Evolutionary conservation across 768 basidiomycete species (phyloP).

Genomic region (Tephrocybe rancida): DNA sequence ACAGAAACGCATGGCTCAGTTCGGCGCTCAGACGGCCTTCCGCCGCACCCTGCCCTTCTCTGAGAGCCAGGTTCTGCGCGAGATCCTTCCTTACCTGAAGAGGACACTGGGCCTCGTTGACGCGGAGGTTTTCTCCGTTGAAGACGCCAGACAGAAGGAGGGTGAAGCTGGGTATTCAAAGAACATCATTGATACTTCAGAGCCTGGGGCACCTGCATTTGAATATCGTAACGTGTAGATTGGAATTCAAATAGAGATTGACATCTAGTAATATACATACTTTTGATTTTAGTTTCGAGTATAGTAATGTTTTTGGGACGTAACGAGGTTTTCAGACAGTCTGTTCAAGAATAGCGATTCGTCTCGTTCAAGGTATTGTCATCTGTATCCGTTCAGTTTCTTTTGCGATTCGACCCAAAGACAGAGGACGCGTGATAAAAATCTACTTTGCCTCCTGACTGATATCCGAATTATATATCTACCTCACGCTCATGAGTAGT

Average conservation of each 20-base stretch:
- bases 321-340: no score
- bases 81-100: slow-evolving; percentile 81
- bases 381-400: no score
- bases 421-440: no score
- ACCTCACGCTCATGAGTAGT: no score
- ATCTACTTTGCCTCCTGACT: no score
- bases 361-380: no score
- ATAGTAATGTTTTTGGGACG: no score
- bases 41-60: slow-evolving; percentile 82
- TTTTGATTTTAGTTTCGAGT: no score
- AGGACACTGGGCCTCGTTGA: slow-evolving; percentile 71
- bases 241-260: background rate
- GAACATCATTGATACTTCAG: slow-evolving; percentile 78
- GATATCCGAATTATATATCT: no score
- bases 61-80: slow-evolving; percentile 70
- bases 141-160: slow-evolving; percentile 61
- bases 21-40: slow-evolving; percentile 78
- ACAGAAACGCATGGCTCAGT: slow-evolving; percentile 82
- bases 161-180: slow-evolving; percentile 62
- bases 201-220: slow-evolving; percentile 86
- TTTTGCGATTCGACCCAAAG: no score
- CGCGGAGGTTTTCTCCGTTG: slow-evolving; percentile 70
- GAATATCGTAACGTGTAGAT: slow-evolving; percentile 79
- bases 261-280: no score
- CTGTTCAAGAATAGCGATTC: no score